phyloP scores from a whole-genome alignment of 2,329 filamentous ascomycete genomes.

The Cryphonectria parasitica region DNA sequence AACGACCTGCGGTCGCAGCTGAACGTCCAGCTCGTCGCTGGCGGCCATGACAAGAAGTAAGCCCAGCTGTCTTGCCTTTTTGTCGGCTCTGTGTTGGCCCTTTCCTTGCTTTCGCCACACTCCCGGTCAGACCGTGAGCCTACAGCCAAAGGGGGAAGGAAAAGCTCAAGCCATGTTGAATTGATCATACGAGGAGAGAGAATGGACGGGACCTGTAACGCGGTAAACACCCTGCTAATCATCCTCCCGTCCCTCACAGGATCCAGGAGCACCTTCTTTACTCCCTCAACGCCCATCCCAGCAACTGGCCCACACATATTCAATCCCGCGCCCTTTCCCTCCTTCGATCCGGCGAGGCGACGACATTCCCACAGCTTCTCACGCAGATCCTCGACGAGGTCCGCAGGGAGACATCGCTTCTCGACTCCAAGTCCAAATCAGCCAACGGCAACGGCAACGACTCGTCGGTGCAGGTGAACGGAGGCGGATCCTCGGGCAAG shows the following conservation, averaged over 20 bases:
- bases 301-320: conserved; percentile 66
- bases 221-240: conserved; percentile 17
- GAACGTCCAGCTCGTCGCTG: conserved; percentile 60
- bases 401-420: conserved; percentile 49
- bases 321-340: conserved; percentile 63
- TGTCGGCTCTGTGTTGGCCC: neutral
- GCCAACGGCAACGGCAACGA: conserved; percentile 27
- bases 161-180: neutral
- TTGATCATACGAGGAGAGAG: neutral
- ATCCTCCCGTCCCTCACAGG: conserved; percentile 41
- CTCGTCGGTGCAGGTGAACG: conserved; percentile 35
- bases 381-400: conserved; percentile 65
- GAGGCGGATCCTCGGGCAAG: conserved; percentile 16
- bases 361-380: conserved; percentile 65
- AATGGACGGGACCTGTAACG: neutral
- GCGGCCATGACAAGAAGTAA: conserved; percentile 64
- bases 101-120: neutral
- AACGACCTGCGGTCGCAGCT: conserved; percentile 66
- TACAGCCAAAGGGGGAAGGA: neutral
- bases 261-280: conserved; percentile 69
- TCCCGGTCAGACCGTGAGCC: neutral
- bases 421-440: conserved; percentile 32
- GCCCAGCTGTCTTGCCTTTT: conserved; percentile 24
- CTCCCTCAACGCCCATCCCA: conserved; percentile 59
- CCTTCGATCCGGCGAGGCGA: conserved; percentile 62